Evolutionary conservation across 306 rosid genomes (phyloP), one percentile per base, ranked within the genome.

Genomic region (Vigna nakashimae): DNA sequence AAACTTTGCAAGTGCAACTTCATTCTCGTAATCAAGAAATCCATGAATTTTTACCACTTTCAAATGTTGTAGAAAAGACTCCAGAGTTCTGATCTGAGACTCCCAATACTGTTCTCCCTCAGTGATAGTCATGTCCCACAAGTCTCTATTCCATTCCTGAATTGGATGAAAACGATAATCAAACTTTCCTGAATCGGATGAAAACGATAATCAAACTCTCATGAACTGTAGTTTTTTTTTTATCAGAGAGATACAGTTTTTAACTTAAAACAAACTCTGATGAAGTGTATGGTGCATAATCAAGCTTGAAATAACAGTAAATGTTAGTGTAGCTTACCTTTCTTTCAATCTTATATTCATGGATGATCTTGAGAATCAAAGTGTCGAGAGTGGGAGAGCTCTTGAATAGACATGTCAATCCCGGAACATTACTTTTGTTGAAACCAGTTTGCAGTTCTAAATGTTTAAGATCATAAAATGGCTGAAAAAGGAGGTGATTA

Each of bases 51-150:
- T 84, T 71, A 94, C 94, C 49, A 84, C 71, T 79, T 90, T 91
- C 67, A 94, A 73, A 73, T 90, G 85, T 24, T 86, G 84, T 22
- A 90, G 83, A 77, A 94, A 94, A 3, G 85, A 71, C 51, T 86
- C 82, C 20, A 94, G 67, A 26, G 50, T 57, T 74, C 81, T 65
- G 8, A 79, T 84, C 65, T 89, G 91, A 30, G 94, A 91, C 71
- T 90, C 97, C 98, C 96, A 91, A 67, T 68, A 91, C 9, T 81
- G 87, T 76, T 91, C 98, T 73, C 87, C 94, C 79, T 89, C 90
- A 0, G 87, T 84, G 66, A 57, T 84, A 7, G 48, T 79, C 82
- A 80, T 58, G 69, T 88, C 93, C 96, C 96, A 87, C 42, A 88
- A 76, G 53, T 93, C 96, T 73, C 82, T 87, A 69, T 90, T 86